phyloP scores from a whole-genome alignment of 163 green algal species.

The Chlamydomonas reinhardtii region DNA sequence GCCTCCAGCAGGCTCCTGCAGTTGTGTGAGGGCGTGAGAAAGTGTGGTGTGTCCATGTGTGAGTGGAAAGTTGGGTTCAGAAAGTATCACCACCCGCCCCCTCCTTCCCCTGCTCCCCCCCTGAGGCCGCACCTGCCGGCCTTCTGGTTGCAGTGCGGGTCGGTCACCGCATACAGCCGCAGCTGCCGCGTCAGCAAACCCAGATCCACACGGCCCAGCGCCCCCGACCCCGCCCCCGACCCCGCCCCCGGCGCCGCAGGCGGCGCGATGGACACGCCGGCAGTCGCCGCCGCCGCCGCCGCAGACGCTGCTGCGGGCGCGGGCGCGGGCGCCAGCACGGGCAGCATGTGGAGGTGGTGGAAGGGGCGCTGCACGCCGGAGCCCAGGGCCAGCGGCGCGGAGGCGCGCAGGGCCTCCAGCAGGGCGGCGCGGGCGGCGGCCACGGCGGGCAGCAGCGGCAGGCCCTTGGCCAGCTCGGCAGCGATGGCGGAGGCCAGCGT shows the following conservation, averaged over 20 bases:
- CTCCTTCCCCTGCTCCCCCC: not conserved
- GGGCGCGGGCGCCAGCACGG: no score
- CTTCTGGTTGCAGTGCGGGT: constrained; percentile 79
- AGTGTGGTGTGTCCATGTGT: no score
- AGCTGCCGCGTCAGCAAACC: constrained; percentile 40
- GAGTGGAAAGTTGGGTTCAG: no score
- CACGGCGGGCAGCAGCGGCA: constrained; percentile 71
- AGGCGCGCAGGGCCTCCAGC: constrained; percentile 67
- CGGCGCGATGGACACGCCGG: no score
- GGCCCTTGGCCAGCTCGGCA: constrained; percentile 86
- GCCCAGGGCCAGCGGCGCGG: constrained; percentile 76
- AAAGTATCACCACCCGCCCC: no score
- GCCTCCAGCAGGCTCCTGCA: constrained; percentile 63
- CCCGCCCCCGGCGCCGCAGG: not conserved
- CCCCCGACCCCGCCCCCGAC: not conserved
- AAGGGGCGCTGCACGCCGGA: constrained; percentile 82
- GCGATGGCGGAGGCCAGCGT: constrained; percentile 91
- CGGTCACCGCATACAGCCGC: constrained; percentile 93
- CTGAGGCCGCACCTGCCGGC: constrained; percentile 18
- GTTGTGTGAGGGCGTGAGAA: not conserved
- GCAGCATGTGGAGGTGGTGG: constrained; percentile 75
- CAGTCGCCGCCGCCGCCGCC: not conserved
- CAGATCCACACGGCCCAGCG: not conserved
- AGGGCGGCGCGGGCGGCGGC: constrained; percentile 80
- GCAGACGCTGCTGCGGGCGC: not conserved